Evolutionary conservation across 768 basidiomycete genomes (phyloP).

Genomic region (Mycena floridula): DNA sequence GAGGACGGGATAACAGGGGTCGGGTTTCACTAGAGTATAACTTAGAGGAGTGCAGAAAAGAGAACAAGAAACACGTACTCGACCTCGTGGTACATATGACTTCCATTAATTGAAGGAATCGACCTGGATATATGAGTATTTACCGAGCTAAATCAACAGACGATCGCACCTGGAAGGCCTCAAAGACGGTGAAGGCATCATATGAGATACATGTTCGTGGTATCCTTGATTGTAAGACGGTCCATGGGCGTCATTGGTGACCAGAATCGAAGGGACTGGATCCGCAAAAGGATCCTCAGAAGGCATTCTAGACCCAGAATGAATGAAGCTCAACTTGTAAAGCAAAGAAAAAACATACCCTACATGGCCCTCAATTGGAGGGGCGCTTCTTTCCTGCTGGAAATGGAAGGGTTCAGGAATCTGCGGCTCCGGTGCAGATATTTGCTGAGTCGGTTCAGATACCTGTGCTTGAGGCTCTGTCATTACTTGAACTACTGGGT

Average conservation of each 20-base stretch:
- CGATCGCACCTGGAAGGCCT: slow-evolving; percentile 7
- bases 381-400: neutral
- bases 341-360: neutral
- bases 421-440: neutral
- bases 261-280: slow-evolving; percentile 7
- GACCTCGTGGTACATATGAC: neutral
- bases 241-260: neutral
- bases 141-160: slow-evolving; percentile 19
- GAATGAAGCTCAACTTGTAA: neutral
- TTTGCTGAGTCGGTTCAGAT: neutral
- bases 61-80: slow-evolving; percentile 1
- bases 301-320: neutral
- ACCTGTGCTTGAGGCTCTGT: slow-evolving; percentile 2
- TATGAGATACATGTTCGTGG: neutral
- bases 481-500: neutral
- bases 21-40: slow-evolving; percentile 39
- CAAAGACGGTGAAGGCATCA: neutral
- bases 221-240: neutral
- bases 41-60: neutral
- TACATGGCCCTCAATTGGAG: no score
- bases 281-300: slow-evolving; percentile 23
- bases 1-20: slow-evolving; percentile 41
- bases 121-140: neutral
- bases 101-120: neutral
- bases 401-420: neutral